These are phyloP conservation scores for Solanum bulbocastanum DNA, from an alignment of 257 asterid species.

Conservation along the genomic window DNA sequence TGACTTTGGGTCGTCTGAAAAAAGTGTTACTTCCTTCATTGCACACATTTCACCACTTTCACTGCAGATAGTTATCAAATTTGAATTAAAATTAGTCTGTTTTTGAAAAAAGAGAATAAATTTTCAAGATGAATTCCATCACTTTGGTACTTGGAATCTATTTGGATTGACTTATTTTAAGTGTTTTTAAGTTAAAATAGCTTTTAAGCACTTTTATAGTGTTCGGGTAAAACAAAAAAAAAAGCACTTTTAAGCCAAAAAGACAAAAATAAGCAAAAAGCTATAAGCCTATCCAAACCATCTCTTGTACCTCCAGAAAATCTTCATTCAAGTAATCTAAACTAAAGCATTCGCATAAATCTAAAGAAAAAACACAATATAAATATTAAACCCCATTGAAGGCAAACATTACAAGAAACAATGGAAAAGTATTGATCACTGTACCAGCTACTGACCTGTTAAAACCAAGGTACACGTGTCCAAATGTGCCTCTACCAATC, in stretches of 20 bases:
- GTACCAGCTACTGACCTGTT: conserved; percentile 51
- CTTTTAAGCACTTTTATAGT: background rate
- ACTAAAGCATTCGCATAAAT: background rate
- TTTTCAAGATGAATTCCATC: background rate
- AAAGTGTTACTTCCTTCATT: conserved; percentile 89
- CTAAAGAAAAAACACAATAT: background rate
- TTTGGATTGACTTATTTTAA: background rate
- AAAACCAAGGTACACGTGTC: conserved; percentile 63
- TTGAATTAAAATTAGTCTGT: background rate
- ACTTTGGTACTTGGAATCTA: background rate
- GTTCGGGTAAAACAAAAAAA: background rate
- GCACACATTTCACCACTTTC: conserved; percentile 98
- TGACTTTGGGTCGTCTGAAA: conserved; percentile 81
- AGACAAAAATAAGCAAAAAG: background rate
- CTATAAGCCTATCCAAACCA: background rate
- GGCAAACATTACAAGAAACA: conserved; percentile 1
- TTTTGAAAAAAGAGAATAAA: background rate
- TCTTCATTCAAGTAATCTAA: background rate
- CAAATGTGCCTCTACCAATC: conserved; percentile 43
- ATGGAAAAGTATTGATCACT: background rate
- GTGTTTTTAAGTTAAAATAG: too few species aligned
- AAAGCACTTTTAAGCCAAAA: background rate
- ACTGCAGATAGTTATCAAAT: conserved; percentile 15
- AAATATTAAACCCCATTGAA: background rate
- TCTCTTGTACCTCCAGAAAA: background rate